Conservation (phyloP, 2,329 filamentous ascomycete species). For the Tolypocladium cylindrosporum region DNA sequence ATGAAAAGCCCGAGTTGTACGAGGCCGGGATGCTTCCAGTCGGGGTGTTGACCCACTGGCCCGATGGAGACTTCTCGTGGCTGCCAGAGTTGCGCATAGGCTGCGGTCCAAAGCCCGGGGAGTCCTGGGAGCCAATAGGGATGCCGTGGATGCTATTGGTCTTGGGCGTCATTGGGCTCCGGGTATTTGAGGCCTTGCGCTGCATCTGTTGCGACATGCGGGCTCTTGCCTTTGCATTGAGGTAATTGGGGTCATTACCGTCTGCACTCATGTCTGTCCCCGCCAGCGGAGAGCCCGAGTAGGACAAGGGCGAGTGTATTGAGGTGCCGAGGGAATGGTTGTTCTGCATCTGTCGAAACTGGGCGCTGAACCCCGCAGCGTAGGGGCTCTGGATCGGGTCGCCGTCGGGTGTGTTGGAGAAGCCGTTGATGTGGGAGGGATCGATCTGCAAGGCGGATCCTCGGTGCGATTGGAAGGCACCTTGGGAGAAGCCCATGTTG, state of each 20-base stretch:
- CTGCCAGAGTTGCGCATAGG: slow-evolving; percentile 62
- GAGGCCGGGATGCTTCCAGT: slow-evolving; percentile 71
- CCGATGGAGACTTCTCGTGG: slow-evolving; percentile 77
- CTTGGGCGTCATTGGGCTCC: slow-evolving; percentile 79
- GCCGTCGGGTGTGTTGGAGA: slow-evolving; percentile 84
- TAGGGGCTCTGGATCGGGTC: slow-evolving; percentile 89
- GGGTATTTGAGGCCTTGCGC: slow-evolving; percentile 62
- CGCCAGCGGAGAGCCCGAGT: slow-evolving; percentile 28
- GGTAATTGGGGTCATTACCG: slow-evolving; percentile 41
- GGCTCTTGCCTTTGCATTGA: slow-evolving; percentile 52
- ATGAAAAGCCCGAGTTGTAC: slow-evolving; percentile 80
- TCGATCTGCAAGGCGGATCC: slow-evolving; percentile 50
- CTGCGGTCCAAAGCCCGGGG: slow-evolving; percentile 63
- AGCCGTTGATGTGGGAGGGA: slow-evolving; percentile 64
- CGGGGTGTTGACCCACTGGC: slow-evolving; percentile 82
- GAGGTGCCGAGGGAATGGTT: slow-evolving; percentile 46
- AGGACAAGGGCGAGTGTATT: slow-evolving; percentile 29
- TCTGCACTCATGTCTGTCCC: slow-evolving; percentile 40
- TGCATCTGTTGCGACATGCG: slow-evolving; percentile 55
- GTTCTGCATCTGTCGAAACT: slow-evolving; percentile 62
- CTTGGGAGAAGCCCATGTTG: slow-evolving; percentile 47
- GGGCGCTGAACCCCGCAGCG: slow-evolving; percentile 67
- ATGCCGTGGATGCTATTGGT: slow-evolving; percentile 67
- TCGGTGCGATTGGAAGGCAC: slow-evolving; percentile 45
- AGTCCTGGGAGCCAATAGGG: slow-evolving; percentile 57